Conservation (phyloP, 306 rosid genomes). For the Fragaria nilgerrensis region DNA sequence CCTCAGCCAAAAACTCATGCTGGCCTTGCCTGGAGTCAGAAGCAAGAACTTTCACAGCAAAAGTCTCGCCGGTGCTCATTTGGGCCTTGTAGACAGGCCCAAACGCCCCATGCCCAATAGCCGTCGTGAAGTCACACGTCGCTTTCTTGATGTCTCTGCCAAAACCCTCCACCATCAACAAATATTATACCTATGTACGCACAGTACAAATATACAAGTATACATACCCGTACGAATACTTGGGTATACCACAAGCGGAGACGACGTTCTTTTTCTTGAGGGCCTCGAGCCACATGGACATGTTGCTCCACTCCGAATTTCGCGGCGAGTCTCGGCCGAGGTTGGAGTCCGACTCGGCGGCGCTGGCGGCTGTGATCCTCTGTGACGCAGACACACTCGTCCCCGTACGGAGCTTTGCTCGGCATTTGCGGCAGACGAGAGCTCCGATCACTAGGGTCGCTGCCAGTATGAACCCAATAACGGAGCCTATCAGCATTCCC, state of each 20-base stretch:
- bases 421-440: background rate
- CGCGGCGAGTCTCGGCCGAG: constrained; percentile 5
- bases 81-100: constrained; percentile 19
- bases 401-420: background rate
- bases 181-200: background rate
- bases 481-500: constrained; percentile 1
- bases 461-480: background rate
- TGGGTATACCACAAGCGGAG: constrained; percentile 17
- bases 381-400: background rate
- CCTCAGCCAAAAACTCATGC: constrained; percentile 13
- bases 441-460: background rate
- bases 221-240: constrained; percentile 14
- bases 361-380: background rate
- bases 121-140: background rate
- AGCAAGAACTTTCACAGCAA: constrained; percentile 13
- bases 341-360: constrained; percentile 1
- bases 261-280: constrained; percentile 6
- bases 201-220: no score
- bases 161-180: background rate
- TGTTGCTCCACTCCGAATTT: constrained; percentile 18
- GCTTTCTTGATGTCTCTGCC: background rate
- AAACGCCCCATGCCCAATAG: constrained; percentile 8
- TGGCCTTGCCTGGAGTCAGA: constrained; percentile 10
- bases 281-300: constrained; percentile 12
- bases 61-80: constrained; percentile 10